These are phyloP conservation scores for Plasmopara viticola DNA, from an alignment of 352 stramenopile genomes.

Conservation along the genomic window DNA sequence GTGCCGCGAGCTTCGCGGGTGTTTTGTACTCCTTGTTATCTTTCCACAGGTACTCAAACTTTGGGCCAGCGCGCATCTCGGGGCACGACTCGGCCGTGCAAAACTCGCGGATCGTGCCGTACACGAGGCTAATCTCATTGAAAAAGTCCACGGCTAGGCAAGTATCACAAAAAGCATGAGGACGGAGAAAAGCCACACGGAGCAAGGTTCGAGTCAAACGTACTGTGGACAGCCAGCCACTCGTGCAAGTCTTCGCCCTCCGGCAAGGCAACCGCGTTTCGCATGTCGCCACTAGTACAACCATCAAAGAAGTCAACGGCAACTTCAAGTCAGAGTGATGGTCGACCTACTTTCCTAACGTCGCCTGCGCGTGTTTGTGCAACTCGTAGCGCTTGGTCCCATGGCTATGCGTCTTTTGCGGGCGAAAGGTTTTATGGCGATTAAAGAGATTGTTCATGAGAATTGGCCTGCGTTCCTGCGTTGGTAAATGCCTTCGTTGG, in stretches of 20 bases:
- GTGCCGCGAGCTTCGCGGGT: constrained; percentile 58
- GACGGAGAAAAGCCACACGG: neutral
- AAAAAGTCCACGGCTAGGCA: constrained; percentile 89
- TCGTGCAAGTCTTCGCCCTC: constrained; percentile 86
- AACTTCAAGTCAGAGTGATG: constrained; percentile 18
- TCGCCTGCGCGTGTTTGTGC: constrained; percentile 77
- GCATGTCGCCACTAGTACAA: constrained; percentile 51
- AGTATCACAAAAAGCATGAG: neutral
- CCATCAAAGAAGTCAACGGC: constrained; percentile 7
- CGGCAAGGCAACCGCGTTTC: constrained; percentile 49
- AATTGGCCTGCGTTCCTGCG: neutral
- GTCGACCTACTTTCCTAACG: constrained; percentile 63
- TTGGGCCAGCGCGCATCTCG: constrained; percentile 69
- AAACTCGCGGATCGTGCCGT: constrained; percentile 85
- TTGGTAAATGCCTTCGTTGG: constrained; percentile 7
- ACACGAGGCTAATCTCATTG: constrained; percentile 92
- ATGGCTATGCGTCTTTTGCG: constrained; percentile 76
- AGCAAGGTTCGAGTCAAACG: constrained; percentile 2
- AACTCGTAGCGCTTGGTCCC: constrained; percentile 82
- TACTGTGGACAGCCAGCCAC: constrained; percentile 90
- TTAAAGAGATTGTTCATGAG: constrained; percentile 66
- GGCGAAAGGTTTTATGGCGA: constrained; percentile 83
- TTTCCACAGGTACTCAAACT: constrained; percentile 90
- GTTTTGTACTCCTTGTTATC: constrained; percentile 70
- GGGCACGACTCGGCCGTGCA: constrained; percentile 59